A percentile compares a stretch with the other conserved stretches of the same genome.
phyloP scores from a whole-genome alignment of 169 alveolate genomes.

The Babesia divergens region DNA sequence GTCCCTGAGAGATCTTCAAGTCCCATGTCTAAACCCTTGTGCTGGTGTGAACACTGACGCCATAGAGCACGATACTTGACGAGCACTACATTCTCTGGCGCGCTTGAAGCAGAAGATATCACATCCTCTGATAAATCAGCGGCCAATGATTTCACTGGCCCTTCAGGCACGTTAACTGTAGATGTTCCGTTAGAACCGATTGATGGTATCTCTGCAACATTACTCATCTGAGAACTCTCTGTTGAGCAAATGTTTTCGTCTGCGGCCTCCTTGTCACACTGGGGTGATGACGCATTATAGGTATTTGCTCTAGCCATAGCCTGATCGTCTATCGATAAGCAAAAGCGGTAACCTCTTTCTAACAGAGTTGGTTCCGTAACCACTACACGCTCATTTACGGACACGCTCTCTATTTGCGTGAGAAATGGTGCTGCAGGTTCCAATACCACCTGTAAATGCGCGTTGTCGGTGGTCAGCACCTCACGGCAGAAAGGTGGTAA shows the following conservation, averaged over 20 bases:
- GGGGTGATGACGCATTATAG: neutral
- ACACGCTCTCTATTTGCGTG: neutral
- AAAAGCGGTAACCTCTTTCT: neutral
- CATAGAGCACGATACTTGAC: conserved; percentile 12
- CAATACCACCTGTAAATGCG: neutral
- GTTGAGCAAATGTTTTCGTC: neutral
- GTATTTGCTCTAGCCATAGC: neutral
- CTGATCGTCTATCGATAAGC: neutral
- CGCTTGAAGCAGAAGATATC: neutral
- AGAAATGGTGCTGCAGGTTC: conserved; percentile 3
- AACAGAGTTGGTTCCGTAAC: conserved; percentile 15
- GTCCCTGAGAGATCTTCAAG: conserved; percentile 3
- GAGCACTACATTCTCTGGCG: neutral
- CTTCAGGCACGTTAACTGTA: too few species aligned
- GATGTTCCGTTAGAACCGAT: too few species aligned
- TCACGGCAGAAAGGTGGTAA: conserved; percentile 27
- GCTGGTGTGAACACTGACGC: conserved; percentile 9
- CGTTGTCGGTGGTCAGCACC: neutral
- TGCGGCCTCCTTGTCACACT: neutral
- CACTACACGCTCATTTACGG: neutral
- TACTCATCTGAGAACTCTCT: neutral
- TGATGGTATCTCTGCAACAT: too few species aligned
- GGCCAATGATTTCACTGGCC: too few species aligned
- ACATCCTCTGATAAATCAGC: neutral
- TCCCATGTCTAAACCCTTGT: neutral